Conservation (phyloP, 2,329 filamentous ascomycete genomes). For the Plenodomus tracheiphilus region DNA sequence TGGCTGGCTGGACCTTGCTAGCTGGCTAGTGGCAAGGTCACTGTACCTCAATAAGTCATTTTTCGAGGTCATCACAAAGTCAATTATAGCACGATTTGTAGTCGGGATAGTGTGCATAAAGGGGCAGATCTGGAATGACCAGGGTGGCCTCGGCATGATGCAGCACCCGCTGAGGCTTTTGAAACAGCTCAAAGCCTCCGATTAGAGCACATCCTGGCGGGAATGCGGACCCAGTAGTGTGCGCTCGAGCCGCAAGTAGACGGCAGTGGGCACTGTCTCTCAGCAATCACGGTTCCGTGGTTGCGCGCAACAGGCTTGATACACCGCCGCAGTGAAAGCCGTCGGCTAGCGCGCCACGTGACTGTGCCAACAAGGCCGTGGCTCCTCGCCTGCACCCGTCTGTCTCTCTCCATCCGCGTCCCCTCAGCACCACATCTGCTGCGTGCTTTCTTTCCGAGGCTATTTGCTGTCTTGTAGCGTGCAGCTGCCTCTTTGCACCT, state of each 20-base stretch:
- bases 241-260: constrained; percentile 10
- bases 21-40: background rate
- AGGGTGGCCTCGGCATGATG: constrained; percentile 20
- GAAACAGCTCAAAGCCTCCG: constrained; percentile 17
- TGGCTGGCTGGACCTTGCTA: background rate
- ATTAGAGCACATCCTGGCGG: constrained; percentile 7
- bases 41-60: background rate
- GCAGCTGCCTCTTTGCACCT: constrained; percentile 31
- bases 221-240: constrained; percentile 1
- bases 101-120: constrained; percentile 21
- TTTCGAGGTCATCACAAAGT: background rate
- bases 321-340: constrained; percentile 20
- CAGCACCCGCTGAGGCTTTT: constrained; percentile 18
- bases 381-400: constrained; percentile 17
- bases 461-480: constrained; percentile 33
- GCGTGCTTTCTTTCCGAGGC: constrained; percentile 32
- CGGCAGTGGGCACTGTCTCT: constrained; percentile 11
- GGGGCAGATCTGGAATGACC: constrained; percentile 17
- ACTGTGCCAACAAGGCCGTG: constrained; percentile 13
- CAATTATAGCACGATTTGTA: background rate
- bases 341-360: constrained; percentile 21
- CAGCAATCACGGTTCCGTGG: background rate
- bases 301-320: constrained; percentile 6
- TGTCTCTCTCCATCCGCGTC: constrained; percentile 24
- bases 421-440: constrained; percentile 22